phyloP scores from a whole-genome alignment of 2,329 filamentous ascomycete species.

The Aureobasidium sp. region DNA sequence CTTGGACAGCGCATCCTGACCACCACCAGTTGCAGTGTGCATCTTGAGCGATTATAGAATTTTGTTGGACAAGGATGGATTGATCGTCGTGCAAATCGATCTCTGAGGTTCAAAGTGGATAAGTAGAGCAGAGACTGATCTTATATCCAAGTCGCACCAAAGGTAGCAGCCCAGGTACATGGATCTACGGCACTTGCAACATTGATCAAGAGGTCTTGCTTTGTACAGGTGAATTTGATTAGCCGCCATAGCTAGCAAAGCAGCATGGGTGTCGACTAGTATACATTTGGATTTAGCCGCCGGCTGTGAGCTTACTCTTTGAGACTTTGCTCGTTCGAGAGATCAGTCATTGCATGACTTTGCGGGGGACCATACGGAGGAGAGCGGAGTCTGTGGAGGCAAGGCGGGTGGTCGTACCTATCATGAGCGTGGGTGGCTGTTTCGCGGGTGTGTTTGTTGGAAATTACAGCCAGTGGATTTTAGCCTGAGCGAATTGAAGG shows the following conservation, averaged over 20 bases:
- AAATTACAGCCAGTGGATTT: not conserved
- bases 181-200: constrained; percentile 8
- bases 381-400: not conserved
- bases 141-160: constrained; percentile 1
- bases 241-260: constrained; percentile 7
- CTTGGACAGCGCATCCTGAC: constrained; percentile 20
- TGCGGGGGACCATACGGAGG: constrained; percentile 6
- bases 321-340: not conserved
- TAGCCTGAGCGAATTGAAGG: constrained; percentile 5
- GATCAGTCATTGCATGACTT: not conserved
- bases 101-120: not conserved
- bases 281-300: constrained; percentile 13
- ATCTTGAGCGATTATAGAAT: not conserved
- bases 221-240: constrained; percentile 4
- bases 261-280: not conserved
- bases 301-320: not conserved
- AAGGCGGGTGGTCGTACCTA: not conserved
- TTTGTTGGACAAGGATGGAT: not conserved
- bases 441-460: not conserved
- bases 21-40: constrained; percentile 4
- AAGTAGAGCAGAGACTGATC: not conserved
- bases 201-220: not conserved
- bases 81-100: constrained; percentile 1
- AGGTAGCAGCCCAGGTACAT: constrained; percentile 3
- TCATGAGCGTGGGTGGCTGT: not conserved